Percentiles rank a stretch among this genome's conserved stretches.
Evolutionary conservation across 495 filamentous ascomycete genomes (phyloP).

Genomic region (Collariella sp.): DNA sequence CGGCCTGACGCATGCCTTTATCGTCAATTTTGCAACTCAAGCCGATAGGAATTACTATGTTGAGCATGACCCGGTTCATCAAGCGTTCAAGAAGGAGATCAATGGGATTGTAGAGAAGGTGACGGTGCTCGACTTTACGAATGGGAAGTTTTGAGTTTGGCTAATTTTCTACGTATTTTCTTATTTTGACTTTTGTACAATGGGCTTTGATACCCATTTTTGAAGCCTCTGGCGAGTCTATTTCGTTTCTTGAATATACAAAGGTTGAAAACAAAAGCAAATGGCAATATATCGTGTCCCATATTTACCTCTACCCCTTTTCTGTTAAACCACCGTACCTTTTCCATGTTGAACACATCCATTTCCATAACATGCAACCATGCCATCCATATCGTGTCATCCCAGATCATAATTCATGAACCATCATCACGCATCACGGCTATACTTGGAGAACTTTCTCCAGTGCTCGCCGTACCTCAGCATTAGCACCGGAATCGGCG

Average conservation of each 20-base stretch:
- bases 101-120: constrained; percentile 31
- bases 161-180: background rate
- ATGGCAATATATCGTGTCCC: no score
- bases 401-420: background rate
- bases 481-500: constrained; percentile 44
- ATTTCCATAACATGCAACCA: background rate
- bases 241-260: no score
- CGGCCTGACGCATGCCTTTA: constrained; percentile 52
- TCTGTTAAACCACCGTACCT: no score
- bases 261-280: no score
- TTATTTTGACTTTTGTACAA: background rate
- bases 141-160: constrained; percentile 24
- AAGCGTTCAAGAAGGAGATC: constrained; percentile 35
- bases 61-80: constrained; percentile 43
- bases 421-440: constrained; percentile 12
- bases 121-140: constrained; percentile 38
- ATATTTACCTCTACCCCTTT: no score
- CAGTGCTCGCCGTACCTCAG: constrained; percentile 42
- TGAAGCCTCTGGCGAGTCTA: no score
- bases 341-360: no score
- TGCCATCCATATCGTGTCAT: background rate
- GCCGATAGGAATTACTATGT: constrained; percentile 52
- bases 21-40: constrained; percentile 50
- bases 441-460: constrained; percentile 45
- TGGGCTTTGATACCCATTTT: no score